A percentile compares a stretch with the other conserved stretches of the same genome.
Evolutionary conservation across 2,329 filamentous ascomycete genomes (phyloP).

Genomic region (Zalaria obscura): DNA sequence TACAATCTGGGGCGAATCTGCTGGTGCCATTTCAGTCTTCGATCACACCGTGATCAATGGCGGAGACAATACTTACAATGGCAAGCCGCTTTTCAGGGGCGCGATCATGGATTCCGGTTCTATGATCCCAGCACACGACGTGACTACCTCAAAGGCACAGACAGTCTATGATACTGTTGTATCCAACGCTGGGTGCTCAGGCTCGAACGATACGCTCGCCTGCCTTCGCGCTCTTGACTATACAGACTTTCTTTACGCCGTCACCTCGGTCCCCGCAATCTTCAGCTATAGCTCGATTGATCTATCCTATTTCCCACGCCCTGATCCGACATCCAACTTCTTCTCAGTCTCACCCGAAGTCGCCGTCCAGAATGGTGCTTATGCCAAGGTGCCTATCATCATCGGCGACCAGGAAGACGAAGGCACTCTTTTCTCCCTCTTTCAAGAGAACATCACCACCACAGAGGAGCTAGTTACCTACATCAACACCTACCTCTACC

Average conservation of each 20-base stretch:
- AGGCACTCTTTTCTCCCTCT: conserved; percentile 59
- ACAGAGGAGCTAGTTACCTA: conserved; percentile 47
- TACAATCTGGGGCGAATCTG: conserved; percentile 1
- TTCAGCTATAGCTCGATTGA: conserved; percentile 54
- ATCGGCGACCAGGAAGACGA: conserved; percentile 70
- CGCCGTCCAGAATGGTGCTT: conserved; percentile 37
- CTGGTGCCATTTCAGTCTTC: conserved; percentile 50
- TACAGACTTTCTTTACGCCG: conserved; percentile 41
- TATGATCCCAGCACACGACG: conserved; percentile 32
- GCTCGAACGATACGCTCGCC: conserved; percentile 26
- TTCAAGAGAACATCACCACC: conserved; percentile 54
- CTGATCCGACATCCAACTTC: conserved; percentile 42
- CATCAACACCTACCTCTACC: conserved; percentile 45
- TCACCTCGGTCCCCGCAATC: conserved; percentile 55
- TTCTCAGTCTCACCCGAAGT: conserved; percentile 50
- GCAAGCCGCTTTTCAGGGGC: conserved; percentile 57
- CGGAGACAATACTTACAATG: conserved; percentile 61
- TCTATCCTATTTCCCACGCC: conserved; percentile 60
- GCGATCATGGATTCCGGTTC: conserved; percentile 67
- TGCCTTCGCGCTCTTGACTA: conserved; percentile 36
- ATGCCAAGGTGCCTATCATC: conserved; percentile 47
- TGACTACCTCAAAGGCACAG: conserved; percentile 54
- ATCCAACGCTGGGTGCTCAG: conserved; percentile 28
- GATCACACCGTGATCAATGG: conserved; percentile 64
- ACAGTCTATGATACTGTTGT: conserved; percentile 35